Evolutionary conservation across 169 alveolate species (phyloP).

Genomic region (Perkinsus marinus): DNA sequence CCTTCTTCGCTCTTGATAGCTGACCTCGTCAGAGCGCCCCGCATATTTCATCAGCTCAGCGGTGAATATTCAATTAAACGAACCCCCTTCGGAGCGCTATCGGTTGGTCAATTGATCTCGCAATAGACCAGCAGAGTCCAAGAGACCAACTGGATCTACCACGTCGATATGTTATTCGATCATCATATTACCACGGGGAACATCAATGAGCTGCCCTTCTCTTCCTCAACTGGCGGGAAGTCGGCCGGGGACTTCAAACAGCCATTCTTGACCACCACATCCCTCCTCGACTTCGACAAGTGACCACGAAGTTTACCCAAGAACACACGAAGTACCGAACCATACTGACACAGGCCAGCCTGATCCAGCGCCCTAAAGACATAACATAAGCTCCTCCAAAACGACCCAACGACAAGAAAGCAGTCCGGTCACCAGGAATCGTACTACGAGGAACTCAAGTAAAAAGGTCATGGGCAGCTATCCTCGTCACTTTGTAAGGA

Average conservation of each 20-base stretch:
- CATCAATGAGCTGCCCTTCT: not conserved
- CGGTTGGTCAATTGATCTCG: no score
- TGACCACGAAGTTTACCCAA: not conserved
- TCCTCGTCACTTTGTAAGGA: not conserved
- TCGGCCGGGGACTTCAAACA: not conserved
- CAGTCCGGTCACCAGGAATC: no score
- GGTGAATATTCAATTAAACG: no score
- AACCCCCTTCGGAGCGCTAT: no score
- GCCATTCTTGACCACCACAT: not conserved
- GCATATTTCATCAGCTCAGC: no score
- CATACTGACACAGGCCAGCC: not conserved
- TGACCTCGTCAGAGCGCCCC: no score
- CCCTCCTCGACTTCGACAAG: not conserved
- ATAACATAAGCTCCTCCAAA: no score
- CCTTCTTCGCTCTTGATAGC: no score
- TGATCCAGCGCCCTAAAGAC: not conserved
- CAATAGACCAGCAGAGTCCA: no score
- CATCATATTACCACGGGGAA: not conserved
- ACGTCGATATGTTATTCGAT: no score
- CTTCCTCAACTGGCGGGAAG: not conserved
- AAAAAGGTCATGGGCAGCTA: not conserved
- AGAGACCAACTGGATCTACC: no score
- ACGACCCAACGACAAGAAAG: no score
- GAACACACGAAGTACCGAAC: not conserved
- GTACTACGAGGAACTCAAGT: not conserved